Evolutionary conservation across 176 grass and related monocot species (phyloP).

Genomic region (Oropetium thomaeum): DNA sequence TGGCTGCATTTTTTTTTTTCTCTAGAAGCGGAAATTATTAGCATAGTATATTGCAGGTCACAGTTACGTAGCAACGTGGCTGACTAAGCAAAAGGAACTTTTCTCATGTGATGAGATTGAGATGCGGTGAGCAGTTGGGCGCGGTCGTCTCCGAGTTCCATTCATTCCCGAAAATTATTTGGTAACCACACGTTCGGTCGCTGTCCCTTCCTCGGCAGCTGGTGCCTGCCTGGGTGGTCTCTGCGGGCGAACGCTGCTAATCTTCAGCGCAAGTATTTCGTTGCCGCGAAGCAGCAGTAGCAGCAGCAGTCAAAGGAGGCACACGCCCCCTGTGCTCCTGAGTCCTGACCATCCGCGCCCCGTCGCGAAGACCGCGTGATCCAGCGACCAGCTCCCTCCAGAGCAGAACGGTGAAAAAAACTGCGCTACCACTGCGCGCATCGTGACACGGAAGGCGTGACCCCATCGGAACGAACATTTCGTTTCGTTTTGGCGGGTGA

Average conservation of each 20-base stretch:
- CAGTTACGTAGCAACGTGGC: constrained; percentile 2
- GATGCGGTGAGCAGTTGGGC: background rate
- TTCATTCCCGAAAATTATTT: background rate
- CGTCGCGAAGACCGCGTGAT: no score
- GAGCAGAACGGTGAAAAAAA: no score
- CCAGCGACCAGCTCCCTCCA: no score
- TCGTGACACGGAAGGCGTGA: no score
- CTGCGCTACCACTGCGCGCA: no score
- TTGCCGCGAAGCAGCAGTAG: background rate
- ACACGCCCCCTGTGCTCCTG: no score
- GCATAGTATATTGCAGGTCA: background rate
- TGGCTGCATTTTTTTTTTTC: background rate
- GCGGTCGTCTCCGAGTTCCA: background rate
- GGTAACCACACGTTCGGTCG: background rate
- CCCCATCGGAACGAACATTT: no score
- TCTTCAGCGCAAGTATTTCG: no score
- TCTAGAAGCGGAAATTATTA: constrained; percentile 3
- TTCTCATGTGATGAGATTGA: background rate
- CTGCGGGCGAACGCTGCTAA: background rate
- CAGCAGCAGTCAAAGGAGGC: no score
- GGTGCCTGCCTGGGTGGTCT: background rate
- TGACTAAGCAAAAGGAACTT: background rate
- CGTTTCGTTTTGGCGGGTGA: no score
- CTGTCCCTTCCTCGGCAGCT: background rate
- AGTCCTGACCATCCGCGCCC: no score